phyloP scores from a whole-genome alignment of 2,329 filamentous ascomycete genomes.

The Botryotinia narcissicola region DNA sequence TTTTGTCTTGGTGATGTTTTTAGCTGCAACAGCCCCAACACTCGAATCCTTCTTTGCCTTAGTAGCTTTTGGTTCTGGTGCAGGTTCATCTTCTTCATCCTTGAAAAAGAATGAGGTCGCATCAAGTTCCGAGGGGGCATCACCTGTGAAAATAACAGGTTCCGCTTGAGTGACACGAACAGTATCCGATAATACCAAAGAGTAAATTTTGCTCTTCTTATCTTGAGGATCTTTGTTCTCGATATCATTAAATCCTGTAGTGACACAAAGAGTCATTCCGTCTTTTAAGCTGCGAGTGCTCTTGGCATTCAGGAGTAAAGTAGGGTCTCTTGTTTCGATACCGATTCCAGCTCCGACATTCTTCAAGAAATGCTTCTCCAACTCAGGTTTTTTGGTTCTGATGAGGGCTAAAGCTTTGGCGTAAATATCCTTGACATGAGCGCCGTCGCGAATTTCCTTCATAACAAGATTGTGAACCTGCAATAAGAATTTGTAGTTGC shows the following conservation, averaged over 20 bases:
- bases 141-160: conserved; percentile 86
- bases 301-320: conserved; percentile 82
- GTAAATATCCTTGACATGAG: conserved; percentile 85
- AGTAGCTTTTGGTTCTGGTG: conserved; percentile 75
- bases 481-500: conserved; percentile 85
- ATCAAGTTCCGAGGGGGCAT: conserved; percentile 86
- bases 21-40: conserved; percentile 83
- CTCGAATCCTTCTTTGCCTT: conserved; percentile 83
- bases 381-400: conserved; percentile 86
- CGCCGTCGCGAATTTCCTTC: conserved; percentile 86
- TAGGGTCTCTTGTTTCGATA: conserved; percentile 83
- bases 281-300: conserved; percentile 82
- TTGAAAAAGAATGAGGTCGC: conserved; percentile 99
- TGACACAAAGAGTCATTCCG: conserved; percentile 93
- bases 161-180: conserved; percentile 81
- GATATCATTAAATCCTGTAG: conserved; percentile 85
- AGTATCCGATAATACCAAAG: conserved; percentile 87
- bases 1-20: conserved; percentile 93
- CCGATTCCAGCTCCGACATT: conserved; percentile 91
- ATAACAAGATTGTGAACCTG: conserved; percentile 85
- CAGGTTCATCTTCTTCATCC: conserved; percentile 71
- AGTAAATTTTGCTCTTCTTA: conserved; percentile 86
- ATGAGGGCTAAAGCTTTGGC: conserved; percentile 78
- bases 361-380: conserved; percentile 93
- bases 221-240: conserved; percentile 84